Percentiles rank a stretch among this genome's conserved stretches.
Conservation (phyloP, 805 yeast species). For the Hanseniaspora mollemarum region DNA sequence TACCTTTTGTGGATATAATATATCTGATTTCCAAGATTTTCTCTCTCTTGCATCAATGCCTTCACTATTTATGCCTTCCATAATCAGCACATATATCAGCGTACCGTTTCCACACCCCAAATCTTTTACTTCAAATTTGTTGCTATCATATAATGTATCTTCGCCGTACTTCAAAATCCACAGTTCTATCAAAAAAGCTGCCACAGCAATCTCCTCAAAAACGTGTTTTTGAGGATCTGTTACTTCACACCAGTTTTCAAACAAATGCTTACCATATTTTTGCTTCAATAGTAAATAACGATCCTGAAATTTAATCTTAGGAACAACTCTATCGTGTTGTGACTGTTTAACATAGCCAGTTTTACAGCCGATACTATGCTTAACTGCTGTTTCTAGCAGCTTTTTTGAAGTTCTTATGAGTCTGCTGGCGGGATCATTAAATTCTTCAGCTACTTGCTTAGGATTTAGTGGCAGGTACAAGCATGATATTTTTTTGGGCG, state of each 20-base stretch:
- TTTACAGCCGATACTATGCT: slow-evolving; percentile 75
- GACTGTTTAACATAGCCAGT: slow-evolving; percentile 82
- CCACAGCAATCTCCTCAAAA: slow-evolving; percentile 90
- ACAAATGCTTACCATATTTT: slow-evolving; percentile 62
- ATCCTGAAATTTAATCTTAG: slow-evolving; percentile 72
- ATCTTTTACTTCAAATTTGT: slow-evolving; percentile 62
- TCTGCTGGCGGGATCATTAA: slow-evolving; percentile 40
- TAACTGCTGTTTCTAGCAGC: slow-evolving; percentile 63
- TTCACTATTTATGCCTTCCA: slow-evolving; percentile 70
- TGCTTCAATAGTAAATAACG: slow-evolving; percentile 69
- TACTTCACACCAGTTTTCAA: slow-evolving; percentile 79
- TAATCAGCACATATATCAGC: slow-evolving; percentile 56
- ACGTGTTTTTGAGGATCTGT: slow-evolving; percentile 95
- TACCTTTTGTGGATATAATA: slow-evolving; percentile 52
- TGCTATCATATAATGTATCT: slow-evolving; percentile 15
- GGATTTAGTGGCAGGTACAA: slow-evolving; percentile 58
- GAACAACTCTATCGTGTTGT: slow-evolving; percentile 74
- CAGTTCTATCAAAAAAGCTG: slow-evolving; percentile 80
- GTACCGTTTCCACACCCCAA: slow-evolving; percentile 93
- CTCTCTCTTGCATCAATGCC: slow-evolving; percentile 87
- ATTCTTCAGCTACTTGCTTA: slow-evolving; percentile 17
- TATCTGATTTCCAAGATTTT: slow-evolving; percentile 57
- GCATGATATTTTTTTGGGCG: slow-evolving; percentile 43
- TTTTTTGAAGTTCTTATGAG: slow-evolving; percentile 73
- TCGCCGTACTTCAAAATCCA: slow-evolving; percentile 40